Evolutionary conservation across 164 flowering plant genomes (phyloP), one percentile per base, ranked within the genome.

Genomic region (Aristolochia californica): DNA sequence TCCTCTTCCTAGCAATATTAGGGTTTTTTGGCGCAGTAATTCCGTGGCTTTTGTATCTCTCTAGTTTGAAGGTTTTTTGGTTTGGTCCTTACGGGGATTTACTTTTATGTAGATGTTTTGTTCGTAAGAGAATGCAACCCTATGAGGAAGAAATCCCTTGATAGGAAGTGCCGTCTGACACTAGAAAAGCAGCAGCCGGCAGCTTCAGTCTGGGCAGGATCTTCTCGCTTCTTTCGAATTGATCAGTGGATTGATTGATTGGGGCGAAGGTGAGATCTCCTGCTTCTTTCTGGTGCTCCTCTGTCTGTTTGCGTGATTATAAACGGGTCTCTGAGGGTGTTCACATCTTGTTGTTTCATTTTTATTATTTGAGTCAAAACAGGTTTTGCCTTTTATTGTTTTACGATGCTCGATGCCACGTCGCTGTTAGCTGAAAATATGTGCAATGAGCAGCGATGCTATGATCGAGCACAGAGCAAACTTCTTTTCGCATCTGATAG

Each of bases 121-220:
- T 45, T 45, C 18, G 2, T 5, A 1, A 16, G n/a, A 5, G 21
- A 45, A 45, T 12, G n/a, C 49, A 48, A 48, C 57, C 68, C 68
- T 26, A 56, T 66, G 72, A 74, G 65, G 77, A 71, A 68, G 64
- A 28, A 51, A 22, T 24, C 70, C 73, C 74, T 50, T 56, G 70
- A 75, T 75, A 75, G 78, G 78, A 75, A 75, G 75, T 72, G 78
- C 78, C 78, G 78, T 75, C 66, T 75, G 78, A 75, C 78, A 72
- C 65, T 74, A 43, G n/a, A 67, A 67, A 54, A 58, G 68, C 71
- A 60, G 60, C 60, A 44, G 60, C 11, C 8, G 7, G 8, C 21
- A 25, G n/a, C 66, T 64, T 51, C 58, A 62, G 51, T 13, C 66
- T 69, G 27, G 15, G 34, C 17, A 23, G 40, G 57, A 38, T 0